Conservation (phyloP, 1,284 basidiomycete species). For the Tausonia pullulans region DNA sequence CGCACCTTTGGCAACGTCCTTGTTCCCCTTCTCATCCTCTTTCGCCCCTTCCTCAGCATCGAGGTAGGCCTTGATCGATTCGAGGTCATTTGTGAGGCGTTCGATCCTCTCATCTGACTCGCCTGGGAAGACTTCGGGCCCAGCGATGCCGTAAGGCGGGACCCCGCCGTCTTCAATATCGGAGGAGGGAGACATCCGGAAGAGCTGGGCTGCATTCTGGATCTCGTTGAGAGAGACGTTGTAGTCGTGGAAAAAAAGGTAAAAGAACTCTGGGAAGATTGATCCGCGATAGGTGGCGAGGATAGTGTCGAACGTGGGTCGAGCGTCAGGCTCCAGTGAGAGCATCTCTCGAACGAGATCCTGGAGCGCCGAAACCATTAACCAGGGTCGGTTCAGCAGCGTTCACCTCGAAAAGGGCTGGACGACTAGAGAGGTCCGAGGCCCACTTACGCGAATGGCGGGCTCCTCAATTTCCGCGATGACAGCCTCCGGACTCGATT, state of each 20-base stretch:
- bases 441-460: slow-evolving; percentile 56
- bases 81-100: slow-evolving; percentile 67
- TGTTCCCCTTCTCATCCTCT: not conserved
- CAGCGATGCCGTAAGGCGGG: too few relatives aligned
- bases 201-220: not conserved
- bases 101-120: slow-evolving; percentile 58
- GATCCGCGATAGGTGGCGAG: slow-evolving; percentile 62
- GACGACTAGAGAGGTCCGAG: not conserved
- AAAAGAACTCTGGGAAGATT: slow-evolving; percentile 85
- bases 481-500: slow-evolving; percentile 63
- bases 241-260: slow-evolving; percentile 86
- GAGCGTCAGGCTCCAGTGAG: slow-evolving; percentile 56
- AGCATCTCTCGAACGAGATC: slow-evolving; percentile 84
- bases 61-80: slow-evolving; percentile 61
- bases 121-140: not conserved
- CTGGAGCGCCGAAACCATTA: slow-evolving; percentile 39
- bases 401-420: too few relatives aligned
- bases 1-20: not conserved
- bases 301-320: slow-evolving; percentile 76
- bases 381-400: not conserved
- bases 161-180: too few relatives aligned
- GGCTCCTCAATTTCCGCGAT: slow-evolving; percentile 68
- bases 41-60: slow-evolving; percentile 34
- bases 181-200: not conserved
- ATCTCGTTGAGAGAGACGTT: slow-evolving; percentile 66